Base-by-base conservation (phyloP, 345 rosid genomes). In the Arabis alpina region DNA sequence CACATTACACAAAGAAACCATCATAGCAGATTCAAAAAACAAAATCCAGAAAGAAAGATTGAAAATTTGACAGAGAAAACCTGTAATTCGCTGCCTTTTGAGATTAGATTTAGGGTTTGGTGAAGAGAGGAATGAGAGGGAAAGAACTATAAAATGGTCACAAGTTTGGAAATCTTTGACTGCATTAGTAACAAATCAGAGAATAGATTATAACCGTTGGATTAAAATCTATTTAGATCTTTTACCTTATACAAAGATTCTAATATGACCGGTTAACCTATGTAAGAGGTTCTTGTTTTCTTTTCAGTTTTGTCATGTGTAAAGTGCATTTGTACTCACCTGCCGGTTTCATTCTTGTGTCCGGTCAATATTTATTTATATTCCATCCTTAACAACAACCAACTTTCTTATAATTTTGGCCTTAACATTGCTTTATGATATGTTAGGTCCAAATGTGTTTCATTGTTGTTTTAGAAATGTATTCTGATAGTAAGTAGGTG, bases 201-300 rank as follows among this genome's bases (percentile, higher is more conserved):
- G 47, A 34, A 34, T 7, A 10, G 5, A 34, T 56, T 5, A 34
- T 34, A 57, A 15, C 73, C 64, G 64, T 68, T 36, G 40, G 73
- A 68, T 68, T 42, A 56, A 57, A 68, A 56, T 16, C 23, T 8
- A 8, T 19, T 8, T 10, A 5, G 6, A 52, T 54, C 41, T 34
- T 43, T 23, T 2, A 68, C 64, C 73, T 45, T 57, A 57, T 48
- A 68, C 54, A 41, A 25, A 68, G 45, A 19, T 19, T 19, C 23
- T 68, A 23, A 34, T 13, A 11, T 34, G 34, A 68, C 72, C 13
- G 50, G 72, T 13, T 65, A 68, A 68, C 72, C 41, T 68, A n/a
- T 45, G 64, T 45, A 55, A 69, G 39, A 6, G 66, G 65, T 65
- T 50, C n/a, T 10, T 12, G 45, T 32, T 15, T 58, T 9, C 42